Evolutionary conservation across 1,284 basidiomycete genomes (phyloP), one percentile per base, ranked within the genome.

Genomic region (Ustilago loliicola): DNA sequence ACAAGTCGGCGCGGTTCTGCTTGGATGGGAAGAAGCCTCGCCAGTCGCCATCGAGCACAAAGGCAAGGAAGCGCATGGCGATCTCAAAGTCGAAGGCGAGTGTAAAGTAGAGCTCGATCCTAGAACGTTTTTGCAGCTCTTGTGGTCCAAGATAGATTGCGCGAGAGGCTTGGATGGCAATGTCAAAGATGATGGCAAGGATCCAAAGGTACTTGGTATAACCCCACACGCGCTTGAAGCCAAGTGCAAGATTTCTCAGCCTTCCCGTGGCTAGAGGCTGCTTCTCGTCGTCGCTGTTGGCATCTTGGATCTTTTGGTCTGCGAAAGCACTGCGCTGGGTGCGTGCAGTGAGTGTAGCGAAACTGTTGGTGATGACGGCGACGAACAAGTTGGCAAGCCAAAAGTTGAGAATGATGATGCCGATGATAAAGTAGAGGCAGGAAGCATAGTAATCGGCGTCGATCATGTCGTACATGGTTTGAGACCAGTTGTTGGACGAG

Each of bases 361-460:
- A 99, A 0, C 94, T 95, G 86, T 95, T 94, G 50, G 95, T 95
- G 80, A 98, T 97, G 50, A 98, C 96, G 32, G 96, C 96, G 68
- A 98, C 94, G 86, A 98, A 94, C 68, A 97, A 87, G 86, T 97
- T 96, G 89, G 96, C 93, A 65, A 98, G 77, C 83, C 83, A 86
- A 51, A 86, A 86, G 73, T 84, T 85, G 66, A 84, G 74, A 55
- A 83, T 56, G 65, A 86, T 80, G 54, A 86, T 70, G 32, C 92
- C 92, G 61, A 92, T 87, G 79, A 98, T 92, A 88, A 95, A 98
- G 88, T 95, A 98, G 73, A 95, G 88, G 79, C 91, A 93, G 0
- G 95, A 94, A 8, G 92, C 87, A 83, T 93, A 94, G 87, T 93
- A 96, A 85, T 99, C 96, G 1, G 96, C 90, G 80, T 96, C 94